Evolutionary conservation across 108 stramenopile species (phyloP).

Genomic region (Nitzschia putrida): DNA sequence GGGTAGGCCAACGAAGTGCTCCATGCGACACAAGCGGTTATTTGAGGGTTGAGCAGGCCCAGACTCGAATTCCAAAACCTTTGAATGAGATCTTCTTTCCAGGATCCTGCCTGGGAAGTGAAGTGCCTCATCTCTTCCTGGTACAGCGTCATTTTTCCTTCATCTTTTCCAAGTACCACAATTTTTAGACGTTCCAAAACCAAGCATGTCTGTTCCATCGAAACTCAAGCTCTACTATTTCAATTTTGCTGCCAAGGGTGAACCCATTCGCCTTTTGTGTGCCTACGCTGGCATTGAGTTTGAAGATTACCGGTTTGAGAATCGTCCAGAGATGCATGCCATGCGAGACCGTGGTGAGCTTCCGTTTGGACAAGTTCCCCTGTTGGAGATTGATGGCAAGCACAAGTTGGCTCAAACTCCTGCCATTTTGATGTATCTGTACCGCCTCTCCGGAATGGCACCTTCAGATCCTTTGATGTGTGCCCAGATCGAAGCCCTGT

Average conservation of each 20-base stretch:
- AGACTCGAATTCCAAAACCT: too few species aligned
- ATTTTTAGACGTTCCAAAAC: too few species aligned
- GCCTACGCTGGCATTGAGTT: conserved; percentile 39
- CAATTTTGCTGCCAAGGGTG: conserved; percentile 40
- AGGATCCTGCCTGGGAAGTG: too few species aligned
- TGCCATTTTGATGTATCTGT: conserved; percentile 45
- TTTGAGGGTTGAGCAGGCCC: too few species aligned
- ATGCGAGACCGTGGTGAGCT: conserved; percentile 31
- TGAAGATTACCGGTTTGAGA: conserved; percentile 34
- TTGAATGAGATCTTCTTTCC: too few species aligned
- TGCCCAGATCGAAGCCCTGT: conserved; percentile 28
- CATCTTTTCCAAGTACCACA: too few species aligned
- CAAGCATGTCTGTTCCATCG: conserved; percentile 7
- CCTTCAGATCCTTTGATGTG: conserved; percentile 33
- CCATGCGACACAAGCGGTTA: too few species aligned
- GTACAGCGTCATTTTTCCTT: too few species aligned
- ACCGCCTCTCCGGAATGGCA: conserved; percentile 24
- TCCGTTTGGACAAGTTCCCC: conserved; percentile 43
- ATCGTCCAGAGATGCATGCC: conserved; percentile 28
- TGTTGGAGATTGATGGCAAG: conserved; percentile 49
- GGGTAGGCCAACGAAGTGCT: too few species aligned
- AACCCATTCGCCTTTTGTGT: conserved; percentile 42
- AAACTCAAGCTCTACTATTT: conserved; percentile 44
- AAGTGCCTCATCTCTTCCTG: too few species aligned
- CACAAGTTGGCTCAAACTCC: conserved; percentile 24